Percentiles rank a stretch among this genome's conserved stretches.
Conservation (phyloP, 1,139 yeast genomes). For the Debaryomyces robertsiae region DNA sequence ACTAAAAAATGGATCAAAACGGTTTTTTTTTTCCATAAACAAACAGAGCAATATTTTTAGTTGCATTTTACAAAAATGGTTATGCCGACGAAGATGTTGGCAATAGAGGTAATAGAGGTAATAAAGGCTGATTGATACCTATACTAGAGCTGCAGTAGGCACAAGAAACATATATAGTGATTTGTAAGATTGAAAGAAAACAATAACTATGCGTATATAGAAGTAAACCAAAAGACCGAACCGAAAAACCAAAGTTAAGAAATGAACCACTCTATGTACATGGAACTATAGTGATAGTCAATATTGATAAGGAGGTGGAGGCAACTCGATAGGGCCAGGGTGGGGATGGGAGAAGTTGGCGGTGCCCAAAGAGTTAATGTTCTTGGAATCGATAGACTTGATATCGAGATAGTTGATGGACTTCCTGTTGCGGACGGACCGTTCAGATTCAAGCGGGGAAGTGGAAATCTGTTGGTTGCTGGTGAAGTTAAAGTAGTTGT, state of each 20-base stretch:
- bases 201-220: not conserved
- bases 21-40: slow-evolving; percentile 5
- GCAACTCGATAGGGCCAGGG: slow-evolving; percentile 8
- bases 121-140: no score
- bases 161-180: no score
- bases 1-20: not conserved
- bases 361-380: not conserved
- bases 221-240: not conserved
- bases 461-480: slow-evolving; percentile 25
- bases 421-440: slow-evolving; percentile 22
- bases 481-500: slow-evolving; percentile 36
- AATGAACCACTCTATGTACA: slow-evolving; percentile 4
- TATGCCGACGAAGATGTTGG: no score
- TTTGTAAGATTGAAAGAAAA: no score
- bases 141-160: no score
- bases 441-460: slow-evolving; percentile 24
- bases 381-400: slow-evolving; percentile 20
- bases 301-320: slow-evolving; percentile 17
- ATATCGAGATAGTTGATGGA: slow-evolving; percentile 40
- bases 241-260: slow-evolving; percentile 1
- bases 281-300: slow-evolving; percentile 5
- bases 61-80: not conserved
- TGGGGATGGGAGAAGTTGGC: slow-evolving; percentile 3
- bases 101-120: no score
- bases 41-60: slow-evolving; percentile 7